A percentile compares a stretch with the other conserved stretches of the same genome.
phyloP scores from a whole-genome alignment of 495 filamentous ascomycete species.

The Aspergillus ostianus region DNA sequence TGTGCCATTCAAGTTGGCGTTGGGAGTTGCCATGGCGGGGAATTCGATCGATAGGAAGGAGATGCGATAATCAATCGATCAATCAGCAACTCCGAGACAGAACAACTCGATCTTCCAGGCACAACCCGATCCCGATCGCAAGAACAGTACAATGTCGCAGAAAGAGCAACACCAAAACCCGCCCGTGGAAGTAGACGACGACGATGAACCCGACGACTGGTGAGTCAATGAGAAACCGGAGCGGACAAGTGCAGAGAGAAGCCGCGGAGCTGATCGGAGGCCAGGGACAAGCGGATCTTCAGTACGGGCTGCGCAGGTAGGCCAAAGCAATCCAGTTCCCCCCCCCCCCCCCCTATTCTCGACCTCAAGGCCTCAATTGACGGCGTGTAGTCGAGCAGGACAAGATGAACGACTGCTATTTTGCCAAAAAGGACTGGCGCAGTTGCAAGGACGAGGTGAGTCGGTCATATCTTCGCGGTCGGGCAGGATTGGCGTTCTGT shows the following conservation, averaged over 20 bases:
- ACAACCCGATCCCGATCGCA: not conserved
- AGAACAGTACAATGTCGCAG: constrained; percentile 34
- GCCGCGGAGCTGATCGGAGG: constrained; percentile 9
- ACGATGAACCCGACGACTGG: constrained; percentile 96
- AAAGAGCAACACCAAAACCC: constrained; percentile 38
- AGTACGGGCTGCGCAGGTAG: constrained; percentile 91
- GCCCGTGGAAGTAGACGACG: constrained; percentile 47
- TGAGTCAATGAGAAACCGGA: constrained; percentile 37
- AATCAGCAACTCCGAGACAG: not conserved
- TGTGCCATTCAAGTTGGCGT: constrained; percentile 52
- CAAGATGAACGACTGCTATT: constrained; percentile 93
- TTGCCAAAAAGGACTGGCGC: constrained; percentile 94
- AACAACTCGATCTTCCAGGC: not conserved
- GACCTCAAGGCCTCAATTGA: constrained; percentile 10
- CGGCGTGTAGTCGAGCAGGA: constrained; percentile 69
- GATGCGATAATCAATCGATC: too few relatives aligned
- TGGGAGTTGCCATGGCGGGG: constrained; percentile 33
- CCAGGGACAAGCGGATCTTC: constrained; percentile 93
- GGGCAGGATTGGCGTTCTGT: not conserved
- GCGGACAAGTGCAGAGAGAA: not conserved
- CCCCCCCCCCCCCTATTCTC: not conserved
- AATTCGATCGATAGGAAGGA: constrained; percentile 7
- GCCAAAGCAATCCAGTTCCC: constrained; percentile 13
- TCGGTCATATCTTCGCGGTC: constrained; percentile 8
- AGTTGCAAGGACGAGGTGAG: constrained; percentile 85